A percentile compares a stretch with the other conserved stretches of the same genome.
These are phyloP conservation scores for Mycena floridula DNA, from an alignment of 768 basidiomycete species.

Conservation along the genomic window DNA sequence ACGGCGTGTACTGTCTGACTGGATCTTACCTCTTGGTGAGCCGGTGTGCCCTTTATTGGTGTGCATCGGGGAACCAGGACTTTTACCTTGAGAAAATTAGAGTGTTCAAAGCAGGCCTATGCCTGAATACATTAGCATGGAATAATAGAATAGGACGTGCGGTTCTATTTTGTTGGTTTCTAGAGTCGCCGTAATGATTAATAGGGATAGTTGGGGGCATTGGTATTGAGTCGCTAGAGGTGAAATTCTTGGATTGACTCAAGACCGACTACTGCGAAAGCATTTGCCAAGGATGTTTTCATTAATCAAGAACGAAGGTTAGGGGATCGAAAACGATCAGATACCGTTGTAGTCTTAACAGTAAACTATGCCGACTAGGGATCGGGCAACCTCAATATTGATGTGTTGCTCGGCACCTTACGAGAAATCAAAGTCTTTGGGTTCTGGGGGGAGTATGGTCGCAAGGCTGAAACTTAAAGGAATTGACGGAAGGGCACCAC, in stretches of 20 bases:
- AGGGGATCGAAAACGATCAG: constrained; percentile 83
- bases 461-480: constrained; percentile 77
- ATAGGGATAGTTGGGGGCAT: constrained; percentile 82
- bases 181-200: constrained; percentile 78
- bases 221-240: constrained; percentile 78
- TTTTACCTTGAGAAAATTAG: constrained; percentile 82
- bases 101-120: constrained; percentile 76
- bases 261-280: no score
- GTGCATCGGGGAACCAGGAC: constrained; percentile 69
- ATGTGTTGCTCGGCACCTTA: constrained; percentile 76
- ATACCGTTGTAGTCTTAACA: constrained; percentile 81
- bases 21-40: constrained; percentile 70
- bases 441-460: constrained; percentile 78
- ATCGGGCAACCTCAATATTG: constrained; percentile 61
- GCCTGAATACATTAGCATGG: constrained; percentile 80
- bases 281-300: no score
- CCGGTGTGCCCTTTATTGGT: constrained; percentile 60
- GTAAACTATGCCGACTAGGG: constrained; percentile 81
- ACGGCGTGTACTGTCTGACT: constrained; percentile 61
- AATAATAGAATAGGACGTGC: constrained; percentile 79
- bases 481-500: constrained; percentile 83
- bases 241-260: constrained; percentile 82
- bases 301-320: constrained; percentile 84
- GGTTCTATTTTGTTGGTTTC: constrained; percentile 82
- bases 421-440: constrained; percentile 88